phyloP scores from a whole-genome alignment of 2,329 filamentous ascomycete genomes.

The Penicillium nordicum region DNA sequence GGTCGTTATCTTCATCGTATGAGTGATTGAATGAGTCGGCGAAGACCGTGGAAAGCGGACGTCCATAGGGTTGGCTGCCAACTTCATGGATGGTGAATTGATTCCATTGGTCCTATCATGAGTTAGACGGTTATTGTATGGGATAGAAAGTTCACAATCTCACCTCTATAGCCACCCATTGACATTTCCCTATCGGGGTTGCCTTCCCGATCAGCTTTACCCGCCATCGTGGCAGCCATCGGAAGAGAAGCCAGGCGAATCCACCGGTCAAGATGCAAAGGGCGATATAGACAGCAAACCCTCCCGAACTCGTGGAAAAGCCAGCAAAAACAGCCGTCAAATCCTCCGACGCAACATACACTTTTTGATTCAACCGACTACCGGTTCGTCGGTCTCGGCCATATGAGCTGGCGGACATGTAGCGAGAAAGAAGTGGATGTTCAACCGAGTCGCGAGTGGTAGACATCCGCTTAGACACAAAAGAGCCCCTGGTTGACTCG shows the following conservation, averaged over 20 bases:
- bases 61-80: constrained; percentile 55
- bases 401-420: constrained; percentile 67
- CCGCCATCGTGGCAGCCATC: constrained; percentile 88
- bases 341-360: constrained; percentile 91
- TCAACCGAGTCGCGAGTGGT: constrained; percentile 47
- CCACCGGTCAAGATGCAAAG: constrained; percentile 73
- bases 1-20: constrained; percentile 68
- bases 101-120: constrained; percentile 79
- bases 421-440: constrained; percentile 65
- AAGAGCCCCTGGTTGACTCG: constrained; percentile 33
- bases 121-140: constrained; percentile 22
- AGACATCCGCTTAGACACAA: constrained; percentile 34
- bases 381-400: constrained; percentile 59
- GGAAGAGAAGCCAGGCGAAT: constrained; percentile 75
- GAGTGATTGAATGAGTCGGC: constrained; percentile 51
- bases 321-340: constrained; percentile 90
- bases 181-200: constrained; percentile 67
- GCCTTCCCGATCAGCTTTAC: constrained; percentile 69
- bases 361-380: constrained; percentile 75
- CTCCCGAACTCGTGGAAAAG: constrained; percentile 72
- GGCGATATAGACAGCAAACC: constrained; percentile 65
- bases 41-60: constrained; percentile 61
- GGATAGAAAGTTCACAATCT: constrained; percentile 24
- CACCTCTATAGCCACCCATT: constrained; percentile 89
- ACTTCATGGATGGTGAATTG: constrained; percentile 79